Conservation (phyloP, 306 rosid genomes). For the Cicer yamashitae region DNA sequence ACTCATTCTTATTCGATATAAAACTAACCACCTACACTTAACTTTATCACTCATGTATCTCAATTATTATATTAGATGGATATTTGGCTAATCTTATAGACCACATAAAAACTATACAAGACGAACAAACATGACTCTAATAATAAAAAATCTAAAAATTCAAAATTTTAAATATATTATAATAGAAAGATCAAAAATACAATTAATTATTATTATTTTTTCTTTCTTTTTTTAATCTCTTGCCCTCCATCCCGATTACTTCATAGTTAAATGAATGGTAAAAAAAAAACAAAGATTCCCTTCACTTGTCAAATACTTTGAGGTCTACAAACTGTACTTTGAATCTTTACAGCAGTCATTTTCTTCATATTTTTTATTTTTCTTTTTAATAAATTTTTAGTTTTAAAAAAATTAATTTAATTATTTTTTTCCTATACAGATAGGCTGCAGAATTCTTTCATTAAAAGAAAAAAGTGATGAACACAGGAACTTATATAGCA, state of each 20-base stretch:
- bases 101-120: no score
- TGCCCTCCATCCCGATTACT: no score
- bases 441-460: no score
- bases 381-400: no score
- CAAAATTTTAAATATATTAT: not conserved
- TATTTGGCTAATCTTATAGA: not conserved
- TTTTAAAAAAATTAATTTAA: no score
- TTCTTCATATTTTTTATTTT: conserved; percentile 40
- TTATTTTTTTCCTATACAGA: no score
- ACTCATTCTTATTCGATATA: no score
- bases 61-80: not conserved
- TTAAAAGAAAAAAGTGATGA: not conserved
- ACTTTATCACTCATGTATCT: not conserved
- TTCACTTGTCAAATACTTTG: conserved; percentile 50
- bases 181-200: not conserved
- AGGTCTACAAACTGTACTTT: conserved; percentile 41
- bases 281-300: not conserved
- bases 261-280: no score
- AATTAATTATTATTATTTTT: not conserved
- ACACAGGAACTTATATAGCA: not conserved
- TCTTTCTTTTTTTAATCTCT: no score
- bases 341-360: conserved; percentile 50
- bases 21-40: no score
- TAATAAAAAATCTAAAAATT: not conserved
- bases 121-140: not conserved